Conservation (phyloP, 768 basidiomycete species). For the Crucibulum laeve region DNA sequence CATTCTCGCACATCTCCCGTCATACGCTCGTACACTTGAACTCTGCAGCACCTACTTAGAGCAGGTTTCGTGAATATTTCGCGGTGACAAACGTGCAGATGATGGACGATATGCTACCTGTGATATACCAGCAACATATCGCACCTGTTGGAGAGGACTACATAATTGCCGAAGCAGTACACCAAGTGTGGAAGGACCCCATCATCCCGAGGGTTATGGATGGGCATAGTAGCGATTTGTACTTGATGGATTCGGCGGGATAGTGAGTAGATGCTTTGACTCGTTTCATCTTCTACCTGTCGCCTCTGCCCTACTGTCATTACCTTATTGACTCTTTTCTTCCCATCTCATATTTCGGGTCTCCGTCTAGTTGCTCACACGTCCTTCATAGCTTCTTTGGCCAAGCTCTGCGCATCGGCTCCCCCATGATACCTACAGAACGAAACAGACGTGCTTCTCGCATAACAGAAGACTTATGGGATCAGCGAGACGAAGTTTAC, state of each 20-base stretch:
- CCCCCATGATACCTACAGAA: conserved; percentile 79
- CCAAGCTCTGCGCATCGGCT: conserved; percentile 79
- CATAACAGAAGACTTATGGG: conserved; percentile 86
- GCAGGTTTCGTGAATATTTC: conserved; percentile 58
- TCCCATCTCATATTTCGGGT: not conserved
- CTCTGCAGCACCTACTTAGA: conserved; percentile 64
- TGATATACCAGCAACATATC: conserved; percentile 53
- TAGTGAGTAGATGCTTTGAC: conserved; percentile 53
- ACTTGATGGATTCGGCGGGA: conserved; percentile 90
- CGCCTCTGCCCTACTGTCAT: too few species aligned
- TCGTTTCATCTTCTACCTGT: conserved; percentile 22
- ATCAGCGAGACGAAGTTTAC: conserved; percentile 85
- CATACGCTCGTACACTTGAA: conserved; percentile 44
- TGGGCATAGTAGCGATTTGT: conserved; percentile 70
- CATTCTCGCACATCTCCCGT: conserved; percentile 51
- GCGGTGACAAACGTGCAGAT: conserved; percentile 63
- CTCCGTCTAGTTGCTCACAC: not conserved
- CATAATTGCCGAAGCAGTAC: conserved; percentile 61
- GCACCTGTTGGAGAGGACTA: conserved; percentile 33
- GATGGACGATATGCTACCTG: conserved; percentile 58
- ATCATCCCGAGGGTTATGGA: conserved; percentile 50
- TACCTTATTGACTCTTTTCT: not conserved
- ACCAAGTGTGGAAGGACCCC: conserved; percentile 67
- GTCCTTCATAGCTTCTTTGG: conserved; percentile 66
- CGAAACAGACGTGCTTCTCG: conserved; percentile 84